These are phyloP conservation scores for Aspergillus oerlinghausenensis DNA, from an alignment of 2,329 filamentous ascomycete genomes.

Conservation along the genomic window DNA sequence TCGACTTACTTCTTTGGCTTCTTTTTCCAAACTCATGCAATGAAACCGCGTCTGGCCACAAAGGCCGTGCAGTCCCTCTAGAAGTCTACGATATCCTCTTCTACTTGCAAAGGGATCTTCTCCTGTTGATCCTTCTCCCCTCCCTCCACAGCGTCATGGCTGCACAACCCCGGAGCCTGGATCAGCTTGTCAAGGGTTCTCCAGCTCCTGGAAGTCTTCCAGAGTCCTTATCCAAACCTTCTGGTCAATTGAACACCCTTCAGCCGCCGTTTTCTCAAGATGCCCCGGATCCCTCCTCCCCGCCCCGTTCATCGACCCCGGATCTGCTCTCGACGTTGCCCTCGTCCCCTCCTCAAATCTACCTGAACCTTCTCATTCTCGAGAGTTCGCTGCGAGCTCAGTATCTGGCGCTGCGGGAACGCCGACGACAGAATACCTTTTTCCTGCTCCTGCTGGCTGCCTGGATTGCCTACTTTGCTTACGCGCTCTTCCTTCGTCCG, in stretches of 20 bases:
- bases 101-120: background rate
- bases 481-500: conserved; percentile 91
- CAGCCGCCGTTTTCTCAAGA: conserved; percentile 11
- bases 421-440: conserved; percentile 87
- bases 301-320: conserved; percentile 41
- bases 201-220: conserved; percentile 56
- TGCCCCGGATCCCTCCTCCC: conserved; percentile 39
- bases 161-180: conserved; percentile 55
- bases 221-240: conserved; percentile 27
- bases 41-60: conserved; percentile 24
- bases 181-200: conserved; percentile 89
- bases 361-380: conserved; percentile 94
- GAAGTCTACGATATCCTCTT: conserved; percentile 1
- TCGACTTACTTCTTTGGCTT: background rate
- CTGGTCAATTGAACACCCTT: conserved; percentile 21
- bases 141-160: conserved; percentile 46
- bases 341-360: conserved; percentile 92
- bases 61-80: conserved; percentile 21
- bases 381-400: conserved; percentile 90
- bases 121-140: conserved; percentile 3
- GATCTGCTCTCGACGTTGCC: conserved; percentile 78
- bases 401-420: conserved; percentile 82
- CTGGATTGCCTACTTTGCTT: conserved; percentile 83
- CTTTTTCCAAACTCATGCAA: conserved; percentile 9
- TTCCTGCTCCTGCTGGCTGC: conserved; percentile 73